These are phyloP conservation scores for maize (Zea mays) DNA, from an alignment of 176 grass and related monocot genomes.

Conservation along the genomic window Zm-B73-REFERENCE-NAM-5.0 NC_050105.1:127603001-127603500, in stretches of 20 bases:
- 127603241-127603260: slow-evolving; percentile 43
- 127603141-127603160: slow-evolving; percentile 50
- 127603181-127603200: slow-evolving; percentile 67
- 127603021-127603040: slow-evolving; percentile 33
- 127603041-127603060: slow-evolving; percentile 14
- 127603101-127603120: slow-evolving; percentile 53
- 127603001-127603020: background rate
- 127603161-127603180: slow-evolving; percentile 58
- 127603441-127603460: slow-evolving; percentile 59
- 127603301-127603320: background rate
- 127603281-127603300: background rate
- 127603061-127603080: background rate
- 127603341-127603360: slow-evolving; percentile 59
- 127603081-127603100: slow-evolving; percentile 42
- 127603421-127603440: slow-evolving; percentile 47
- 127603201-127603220: slow-evolving; percentile 66
- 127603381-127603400: slow-evolving; percentile 78
- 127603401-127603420: slow-evolving; percentile 65
- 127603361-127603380: slow-evolving; percentile 55
- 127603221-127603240: slow-evolving; percentile 50
- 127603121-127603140: slow-evolving; percentile 35
- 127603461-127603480: slow-evolving; percentile 61
- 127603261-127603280: background rate
- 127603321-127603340: slow-evolving; percentile 46
- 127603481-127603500: slow-evolving; percentile 68